Percentiles rank a stretch among this genome's conserved stretches.
Conservation (phyloP, 176 grass and related monocot genomes). For the Aegilops sharonensis region DNA sequence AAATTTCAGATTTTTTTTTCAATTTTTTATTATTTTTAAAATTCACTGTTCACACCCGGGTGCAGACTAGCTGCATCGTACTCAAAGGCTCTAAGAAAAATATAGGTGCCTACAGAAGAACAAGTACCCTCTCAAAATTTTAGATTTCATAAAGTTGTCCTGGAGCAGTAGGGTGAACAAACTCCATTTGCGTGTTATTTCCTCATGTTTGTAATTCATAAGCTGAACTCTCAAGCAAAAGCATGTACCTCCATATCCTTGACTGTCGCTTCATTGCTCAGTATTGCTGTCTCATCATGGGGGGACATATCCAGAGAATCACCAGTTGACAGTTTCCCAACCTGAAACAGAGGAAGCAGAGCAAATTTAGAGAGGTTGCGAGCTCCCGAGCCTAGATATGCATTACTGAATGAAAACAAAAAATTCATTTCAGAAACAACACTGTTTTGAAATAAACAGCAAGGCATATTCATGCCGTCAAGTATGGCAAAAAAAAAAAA, state of each 20-base stretch:
- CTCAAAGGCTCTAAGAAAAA: too few relatives aligned
- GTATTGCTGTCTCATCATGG: conserved; percentile 69
- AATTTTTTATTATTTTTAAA: too few relatives aligned
- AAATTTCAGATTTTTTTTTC: too few relatives aligned
- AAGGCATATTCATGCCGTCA: neutral
- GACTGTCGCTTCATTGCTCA: conserved; percentile 73
- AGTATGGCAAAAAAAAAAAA: neutral
- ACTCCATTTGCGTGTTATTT: neutral
- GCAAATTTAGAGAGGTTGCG: neutral
- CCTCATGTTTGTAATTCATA: neutral
- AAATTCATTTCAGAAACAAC: neutral
- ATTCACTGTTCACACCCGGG: too few relatives aligned
- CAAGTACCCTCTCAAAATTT: neutral
- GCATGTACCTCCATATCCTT: conserved; percentile 95
- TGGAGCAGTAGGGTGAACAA: neutral
- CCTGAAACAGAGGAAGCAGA: conserved; percentile 24
- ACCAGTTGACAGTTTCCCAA: conserved; percentile 90
- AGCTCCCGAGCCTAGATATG: neutral
- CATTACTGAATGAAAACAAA: neutral
- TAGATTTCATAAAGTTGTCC: neutral
- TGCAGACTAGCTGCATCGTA: too few relatives aligned
- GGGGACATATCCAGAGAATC: conserved; percentile 93
- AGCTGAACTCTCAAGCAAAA: neutral
- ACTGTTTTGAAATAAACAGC: neutral
- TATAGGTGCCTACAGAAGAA: too few relatives aligned